Base-by-base conservation (phyloP, 1,284 basidiomycete species). In the Papiliotrema nemorosa region DNA sequence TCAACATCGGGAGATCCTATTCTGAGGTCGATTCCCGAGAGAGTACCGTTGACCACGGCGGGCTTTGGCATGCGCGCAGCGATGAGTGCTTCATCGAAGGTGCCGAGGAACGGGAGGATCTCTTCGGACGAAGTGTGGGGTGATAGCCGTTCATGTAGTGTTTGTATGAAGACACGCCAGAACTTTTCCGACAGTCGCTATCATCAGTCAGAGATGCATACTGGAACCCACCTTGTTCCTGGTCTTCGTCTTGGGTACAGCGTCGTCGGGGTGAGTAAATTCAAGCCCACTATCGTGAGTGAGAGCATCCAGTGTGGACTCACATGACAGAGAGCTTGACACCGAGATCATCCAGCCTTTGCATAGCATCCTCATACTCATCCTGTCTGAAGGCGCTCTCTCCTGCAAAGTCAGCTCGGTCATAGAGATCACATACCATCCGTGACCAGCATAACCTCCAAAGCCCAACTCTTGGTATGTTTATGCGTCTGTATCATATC, bases 121-220 rank as follows among this genome's bases (percentile, higher is more conserved):
- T 66, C 46, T 75, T 75, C 52, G 33, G 60, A 62, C 1, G 62
- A 48, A 35, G 62, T 69, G n/a, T 55, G 64, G 16, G 83, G 68
- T 0, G 70, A 62, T 0, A 74, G 49, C 48, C 51, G 52, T 9
- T 66, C 70, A 24, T 77, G 73, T 21, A 94, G 76, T 21, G 78
- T 73, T 18, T 78, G 70, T 62, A 63, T 48, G 48, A 75, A 75
- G 14, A 59, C 62, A 12, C 82, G 68, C 75, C 77, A 93, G 66
- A 93, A 92, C 26, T 70, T 70, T 74, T 97, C 92, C 62, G 94
- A 91, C 27, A 77, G 78, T 27, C 79, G 77, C 88, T 92, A 36
- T 3, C n/a, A 34, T 13, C 5, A 55, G 16, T 55, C 43, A 59
- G 43, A 26, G 47, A 33, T 9, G 27, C 44, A 4, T 13, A 10